Evolutionary conservation across 192 early-diverging fungal species (phyloP), one percentile per base, ranked within the genome.

Genomic region (Coemansia sp.): DNA sequence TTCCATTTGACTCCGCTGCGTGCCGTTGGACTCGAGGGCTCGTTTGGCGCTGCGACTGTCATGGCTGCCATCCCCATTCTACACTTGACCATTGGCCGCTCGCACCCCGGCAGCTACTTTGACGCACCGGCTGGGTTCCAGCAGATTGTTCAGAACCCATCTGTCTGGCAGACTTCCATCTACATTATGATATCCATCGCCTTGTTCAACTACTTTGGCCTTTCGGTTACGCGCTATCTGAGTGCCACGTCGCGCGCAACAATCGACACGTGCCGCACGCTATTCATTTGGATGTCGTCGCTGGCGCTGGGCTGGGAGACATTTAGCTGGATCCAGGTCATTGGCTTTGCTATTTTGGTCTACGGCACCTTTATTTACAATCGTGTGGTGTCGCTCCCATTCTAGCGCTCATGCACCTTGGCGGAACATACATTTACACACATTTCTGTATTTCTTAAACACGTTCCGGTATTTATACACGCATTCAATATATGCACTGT

Each of bases 121-220:
- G 91, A 97, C 69, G 79, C 96, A 5, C 67, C 79, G 11, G 82
- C 72, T 9, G 93, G 92, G 51, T 93, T 77, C 64, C 72, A 85
- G 25, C 88, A 96, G 71, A 85, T 94, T 53, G 66, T 84, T 48
- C 70, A 73, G 48, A 78, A 85, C 55, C 82, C 85, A 6, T 69
- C 75, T 10, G 83, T 91, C 17, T 91, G 90, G 90, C 70, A 84
- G 47, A 82, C 88, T 14, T 86, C 84, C 28, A 86, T 97, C 44
- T 88, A 88, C 25, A 93, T 94, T 69, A 87, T 90, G 72, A 87
- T 93, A 60, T 92, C 89, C 2, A 98, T 98, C 67, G 92, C 93
- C n/a, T 89, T 91, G 46, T 97, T 96, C 85, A 97, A 98, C 79
- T 96, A 89, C 83, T 96, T 93, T 72, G 96, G 96, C 5, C 85